Evolutionary conservation across 176 grass and related monocot species (phyloP), one percentile per base, ranked within the genome.

Genomic region (Musa acuminata): DNA sequence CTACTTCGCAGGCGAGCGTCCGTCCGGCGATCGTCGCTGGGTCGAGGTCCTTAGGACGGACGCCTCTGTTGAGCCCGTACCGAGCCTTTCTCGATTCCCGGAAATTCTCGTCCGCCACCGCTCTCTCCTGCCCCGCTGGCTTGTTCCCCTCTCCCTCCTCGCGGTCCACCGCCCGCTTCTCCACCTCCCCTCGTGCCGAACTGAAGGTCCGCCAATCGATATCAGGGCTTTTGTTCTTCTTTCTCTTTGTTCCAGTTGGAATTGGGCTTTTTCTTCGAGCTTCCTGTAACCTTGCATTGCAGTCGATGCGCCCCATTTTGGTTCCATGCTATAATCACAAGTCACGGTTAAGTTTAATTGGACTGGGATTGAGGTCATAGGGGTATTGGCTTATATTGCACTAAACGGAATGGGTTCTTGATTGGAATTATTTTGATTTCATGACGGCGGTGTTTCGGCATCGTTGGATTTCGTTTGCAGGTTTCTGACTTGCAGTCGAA

Each of bases 401-500:
- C 35, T 43, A 43, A 0, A 43, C 35, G 67, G 8, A 22, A 21
- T 17, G 51, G 48, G 35, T 14, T 22, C 12, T 43, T 43, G 35
- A 43, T 43, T 43, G 35, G 35, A 9, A 12, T 22, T 71, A 69
- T 5, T 51, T 62, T 6, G 53, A 19, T 76, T 50, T 52, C 64
- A 22, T 84, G 69, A n/a, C n/a, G 17, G 17, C n/a, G 58, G 58
- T 8, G 1, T 62, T 20, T n/a, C n/a, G n/a, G 17, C n/a, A 17
- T 43, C 17, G 17, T 62, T 62, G 58, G 13, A 35, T 13, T 35
- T 24, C 25, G 64, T 12, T 35, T 43, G 10, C 82, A 96, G 93
- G 90, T 75, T 77, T 70, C 77, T n/a, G 83, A 85, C 4, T 17
- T 90, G 58, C 88, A 98, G 79, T 87, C 94, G n/a, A 93, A 98